Evolutionary conservation across 306 rosid species (phyloP).

Genomic region (Rosa rugosa): DNA sequence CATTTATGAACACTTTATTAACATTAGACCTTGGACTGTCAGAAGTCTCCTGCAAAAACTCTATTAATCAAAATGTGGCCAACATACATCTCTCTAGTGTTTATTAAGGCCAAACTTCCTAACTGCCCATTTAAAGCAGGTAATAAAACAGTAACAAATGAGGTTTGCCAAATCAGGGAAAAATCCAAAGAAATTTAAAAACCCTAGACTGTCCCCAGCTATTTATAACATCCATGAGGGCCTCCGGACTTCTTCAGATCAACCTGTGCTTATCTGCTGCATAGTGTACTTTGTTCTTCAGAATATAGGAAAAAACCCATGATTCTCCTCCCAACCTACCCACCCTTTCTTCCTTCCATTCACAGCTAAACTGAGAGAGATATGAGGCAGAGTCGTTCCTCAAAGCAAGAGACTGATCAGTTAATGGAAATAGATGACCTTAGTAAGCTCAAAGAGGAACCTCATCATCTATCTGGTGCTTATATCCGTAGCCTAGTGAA

Average conservation of each 20-base stretch:
- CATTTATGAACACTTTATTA: not conserved
- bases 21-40: not conserved
- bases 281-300: constrained; percentile 49
- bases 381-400: constrained; percentile 40
- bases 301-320: constrained; percentile 53
- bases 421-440: constrained; percentile 50
- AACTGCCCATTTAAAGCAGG: constrained; percentile 41
- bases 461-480: constrained; percentile 61
- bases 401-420: constrained; percentile 26
- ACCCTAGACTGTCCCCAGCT: constrained; percentile 72
- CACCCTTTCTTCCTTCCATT: constrained; percentile 41
- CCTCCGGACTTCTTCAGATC: constrained; percentile 47
- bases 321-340: constrained; percentile 47
- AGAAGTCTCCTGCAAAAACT: not conserved
- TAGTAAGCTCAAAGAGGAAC: constrained; percentile 40
- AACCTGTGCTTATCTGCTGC: constrained; percentile 51
- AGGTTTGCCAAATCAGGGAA: constrained; percentile 54
- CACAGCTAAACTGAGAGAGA: constrained; percentile 20
- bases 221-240: constrained; percentile 60
- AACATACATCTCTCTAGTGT: constrained; percentile 20
- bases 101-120: constrained; percentile 29
- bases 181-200: constrained; percentile 52
- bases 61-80: not conserved
- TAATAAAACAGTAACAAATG: constrained; percentile 47
- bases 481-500: constrained; percentile 71